A percentile compares a stretch with the other conserved stretches of the same genome.
Conservation (phyloP, 257 asterid species). For the Ophiorrhiza pumila region DNA sequence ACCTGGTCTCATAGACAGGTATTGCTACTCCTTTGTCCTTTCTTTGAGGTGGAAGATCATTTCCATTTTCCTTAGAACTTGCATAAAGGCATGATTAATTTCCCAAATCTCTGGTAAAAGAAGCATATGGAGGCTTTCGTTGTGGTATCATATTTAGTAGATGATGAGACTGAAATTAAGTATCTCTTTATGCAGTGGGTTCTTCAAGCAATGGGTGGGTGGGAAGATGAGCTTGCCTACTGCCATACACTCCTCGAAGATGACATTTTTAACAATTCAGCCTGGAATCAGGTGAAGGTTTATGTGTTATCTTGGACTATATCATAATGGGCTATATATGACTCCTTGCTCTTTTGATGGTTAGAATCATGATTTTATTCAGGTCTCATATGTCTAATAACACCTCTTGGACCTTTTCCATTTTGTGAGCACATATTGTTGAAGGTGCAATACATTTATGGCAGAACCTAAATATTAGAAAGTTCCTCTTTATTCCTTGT, state of each 20-base stretch:
- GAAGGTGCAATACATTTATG: no score
- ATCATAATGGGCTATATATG: neutral
- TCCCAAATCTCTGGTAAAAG: neutral
- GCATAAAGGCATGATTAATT: neutral
- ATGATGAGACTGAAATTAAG: conserved; percentile 9
- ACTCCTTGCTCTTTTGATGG: neutral
- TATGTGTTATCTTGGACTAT: neutral
- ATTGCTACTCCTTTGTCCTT: neutral
- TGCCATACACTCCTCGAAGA: conserved; percentile 73
- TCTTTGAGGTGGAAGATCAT: neutral
- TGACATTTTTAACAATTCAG: conserved; percentile 87
- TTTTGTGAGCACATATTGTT: neutral
- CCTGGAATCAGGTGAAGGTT: conserved; percentile 92
- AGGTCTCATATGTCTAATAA: neutral
- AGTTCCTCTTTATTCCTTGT: neutral
- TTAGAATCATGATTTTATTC: neutral
- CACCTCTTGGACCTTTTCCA: neutral
- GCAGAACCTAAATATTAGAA: neutral
- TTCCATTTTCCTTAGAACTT: neutral
- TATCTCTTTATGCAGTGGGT: conserved; percentile 72
- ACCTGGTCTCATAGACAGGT: conserved; percentile 99
- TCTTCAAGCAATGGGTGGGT: conserved; percentile 90
- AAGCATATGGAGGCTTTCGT: neutral
- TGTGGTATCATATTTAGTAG: neutral
- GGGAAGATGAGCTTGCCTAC: conserved; percentile 90